phyloP scores from a whole-genome alignment of 2,329 filamentous ascomycete species.

The Fusarium torreyae region DNA sequence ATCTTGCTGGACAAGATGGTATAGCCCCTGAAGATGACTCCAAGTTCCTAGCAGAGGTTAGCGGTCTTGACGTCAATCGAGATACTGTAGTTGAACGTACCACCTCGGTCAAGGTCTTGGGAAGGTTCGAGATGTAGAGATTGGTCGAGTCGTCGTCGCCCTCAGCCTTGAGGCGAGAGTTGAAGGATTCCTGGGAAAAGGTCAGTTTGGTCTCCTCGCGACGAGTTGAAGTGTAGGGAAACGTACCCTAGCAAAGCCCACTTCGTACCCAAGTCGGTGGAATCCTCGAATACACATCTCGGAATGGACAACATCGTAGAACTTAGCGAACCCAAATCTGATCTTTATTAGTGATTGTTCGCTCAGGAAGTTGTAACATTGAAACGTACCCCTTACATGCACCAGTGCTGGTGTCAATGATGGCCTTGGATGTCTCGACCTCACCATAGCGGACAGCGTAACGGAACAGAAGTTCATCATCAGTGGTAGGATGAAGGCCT shows the following conservation, averaged over 20 bases:
- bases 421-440: slow-evolving; percentile 97
- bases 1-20: slow-evolving; percentile 95
- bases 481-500: slow-evolving; percentile 93
- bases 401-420: slow-evolving; percentile 93
- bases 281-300: slow-evolving; percentile 98
- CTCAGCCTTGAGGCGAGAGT: slow-evolving; percentile 96
- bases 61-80: not conserved
- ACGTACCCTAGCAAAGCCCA: slow-evolving; percentile 91
- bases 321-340: slow-evolving; percentile 98
- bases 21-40: slow-evolving; percentile 83
- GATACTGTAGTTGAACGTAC: slow-evolving; percentile 64
- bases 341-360: slow-evolving; percentile 22
- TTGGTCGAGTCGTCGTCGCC: slow-evolving; percentile 93
- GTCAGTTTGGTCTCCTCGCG: slow-evolving; percentile 10
- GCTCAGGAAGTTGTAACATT: not conserved
- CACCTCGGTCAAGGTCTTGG: slow-evolving; percentile 91
- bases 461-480: slow-evolving; percentile 86
- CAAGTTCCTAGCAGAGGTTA: slow-evolving; percentile 72
- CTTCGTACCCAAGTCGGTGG: slow-evolving; percentile 94
- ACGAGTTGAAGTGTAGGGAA: not conserved
- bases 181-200: slow-evolving; percentile 88
- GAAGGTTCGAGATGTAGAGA: slow-evolving; percentile 97
- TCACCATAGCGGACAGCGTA: slow-evolving; percentile 92
- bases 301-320: slow-evolving; percentile 87
- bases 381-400: slow-evolving; percentile 91